Percentiles rank a stretch among this genome's conserved stretches.
phyloP scores from a whole-genome alignment of 2,329 filamentous ascomycete genomes.

The Neocatenulostroma microsporum region DNA sequence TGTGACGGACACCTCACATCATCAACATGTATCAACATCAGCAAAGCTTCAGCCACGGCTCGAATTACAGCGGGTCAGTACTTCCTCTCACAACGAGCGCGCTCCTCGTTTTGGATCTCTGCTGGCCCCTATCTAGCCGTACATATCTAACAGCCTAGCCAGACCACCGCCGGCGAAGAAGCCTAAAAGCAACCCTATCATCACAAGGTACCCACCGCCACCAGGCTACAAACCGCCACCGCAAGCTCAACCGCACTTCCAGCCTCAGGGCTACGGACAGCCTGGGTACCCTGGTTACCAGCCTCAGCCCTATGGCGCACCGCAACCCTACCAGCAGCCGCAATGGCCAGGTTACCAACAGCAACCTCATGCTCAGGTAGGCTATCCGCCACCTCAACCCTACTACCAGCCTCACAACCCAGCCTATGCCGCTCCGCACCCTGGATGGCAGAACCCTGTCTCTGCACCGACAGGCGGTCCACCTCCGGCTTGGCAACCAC shows the following conservation, averaged over 20 bases:
- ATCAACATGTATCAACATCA: too few relatives aligned
- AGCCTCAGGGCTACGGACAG: conserved; percentile 11
- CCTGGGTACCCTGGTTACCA: conserved; percentile 11
- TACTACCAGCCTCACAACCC: conserved; percentile 8
- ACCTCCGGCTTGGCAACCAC: conserved; percentile 14
- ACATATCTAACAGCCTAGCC: conserved; percentile 1
- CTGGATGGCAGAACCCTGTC: conserved; percentile 7
- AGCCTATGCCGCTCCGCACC: conserved; percentile 2
- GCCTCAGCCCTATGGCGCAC: conserved; percentile 5
- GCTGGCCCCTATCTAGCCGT: background rate
- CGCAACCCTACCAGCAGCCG: conserved; percentile 12
- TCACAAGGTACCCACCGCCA: conserved; percentile 44
- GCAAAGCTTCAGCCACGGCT: conserved; percentile 2
- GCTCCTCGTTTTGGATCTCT: background rate
- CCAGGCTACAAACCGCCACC: conserved; percentile 35
- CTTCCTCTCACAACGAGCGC: background rate
- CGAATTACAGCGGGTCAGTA: background rate
- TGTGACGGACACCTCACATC: too few relatives aligned
- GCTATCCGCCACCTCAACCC: conserved; percentile 15
- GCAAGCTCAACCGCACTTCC: conserved; percentile 13
- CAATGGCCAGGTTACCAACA: conserved; percentile 18
- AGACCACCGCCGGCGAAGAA: conserved; percentile 34
- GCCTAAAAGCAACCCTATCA: conserved; percentile 40
- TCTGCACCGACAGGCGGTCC: conserved; percentile 11
- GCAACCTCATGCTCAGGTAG: conserved; percentile 10